phyloP scores from a whole-genome alignment of 129 eudicot genomes.

The Logfia minima region DNA sequence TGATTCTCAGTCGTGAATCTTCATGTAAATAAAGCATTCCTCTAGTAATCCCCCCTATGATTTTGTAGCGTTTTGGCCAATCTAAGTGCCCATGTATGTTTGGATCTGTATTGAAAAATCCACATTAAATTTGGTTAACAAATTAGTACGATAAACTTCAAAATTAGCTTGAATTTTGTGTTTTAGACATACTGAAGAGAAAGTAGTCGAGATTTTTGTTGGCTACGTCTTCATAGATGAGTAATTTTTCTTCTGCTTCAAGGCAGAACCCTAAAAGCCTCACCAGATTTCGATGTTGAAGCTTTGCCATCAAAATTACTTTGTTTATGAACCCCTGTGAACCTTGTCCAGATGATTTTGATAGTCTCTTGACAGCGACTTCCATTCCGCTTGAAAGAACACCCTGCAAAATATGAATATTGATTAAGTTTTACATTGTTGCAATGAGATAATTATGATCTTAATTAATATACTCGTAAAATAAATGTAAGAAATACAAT shows the following conservation, averaged over 20 bases:
- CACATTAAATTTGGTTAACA: not conserved
- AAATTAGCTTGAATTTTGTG: not conserved
- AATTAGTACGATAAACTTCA: not conserved
- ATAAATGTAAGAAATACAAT: no score
- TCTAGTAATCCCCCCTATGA: slow-evolving; percentile 41
- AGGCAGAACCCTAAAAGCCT: slow-evolving; percentile 41
- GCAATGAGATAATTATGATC: not conserved
- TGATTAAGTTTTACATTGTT: not conserved
- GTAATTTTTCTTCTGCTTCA: slow-evolving; percentile 33
- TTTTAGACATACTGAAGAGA: slow-evolving; percentile 23
- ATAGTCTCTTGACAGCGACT: slow-evolving; percentile 40
- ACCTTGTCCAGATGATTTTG: slow-evolving; percentile 40
- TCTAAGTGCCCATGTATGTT: slow-evolving; percentile 30
- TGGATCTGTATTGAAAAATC: slow-evolving; percentile 12
- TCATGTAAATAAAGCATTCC: slow-evolving; percentile 42
- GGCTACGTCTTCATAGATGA: slow-evolving; percentile 41
- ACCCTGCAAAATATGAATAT: slow-evolving; percentile 25
- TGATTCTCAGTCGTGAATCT: slow-evolving; percentile 42
- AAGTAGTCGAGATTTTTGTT: slow-evolving; percentile 39
- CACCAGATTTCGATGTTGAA: slow-evolving; percentile 41
- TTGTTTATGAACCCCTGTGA: slow-evolving; percentile 35
- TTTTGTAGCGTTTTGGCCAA: slow-evolving; percentile 31
- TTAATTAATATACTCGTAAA: no score
- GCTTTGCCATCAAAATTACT: slow-evolving; percentile 35
- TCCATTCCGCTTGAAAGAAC: slow-evolving; percentile 30